Evolutionary conservation across 805 yeast species (phyloP).

Genomic region (Myxozyma melibiosi): DNA sequence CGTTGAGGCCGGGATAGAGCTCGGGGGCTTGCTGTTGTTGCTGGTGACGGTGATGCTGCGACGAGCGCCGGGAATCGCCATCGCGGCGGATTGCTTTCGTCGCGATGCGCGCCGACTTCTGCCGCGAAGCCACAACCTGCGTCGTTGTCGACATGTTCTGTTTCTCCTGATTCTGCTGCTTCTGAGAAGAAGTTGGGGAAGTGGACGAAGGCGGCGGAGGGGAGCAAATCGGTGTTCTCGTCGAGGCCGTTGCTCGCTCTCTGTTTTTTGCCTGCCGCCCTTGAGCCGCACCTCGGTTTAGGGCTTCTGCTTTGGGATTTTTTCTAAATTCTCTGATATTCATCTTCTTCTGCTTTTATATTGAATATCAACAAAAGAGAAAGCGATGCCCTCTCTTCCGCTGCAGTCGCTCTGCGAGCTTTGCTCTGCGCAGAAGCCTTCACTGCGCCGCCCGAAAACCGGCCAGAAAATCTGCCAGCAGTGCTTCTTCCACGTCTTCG

Average conservation of each 20-base stretch:
- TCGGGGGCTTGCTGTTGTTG: conserved; percentile 39
- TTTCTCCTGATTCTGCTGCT: background rate
- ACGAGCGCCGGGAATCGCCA: background rate
- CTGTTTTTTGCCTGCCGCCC: too few relatives aligned
- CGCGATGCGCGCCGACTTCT: conserved; percentile 27
- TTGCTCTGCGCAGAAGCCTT: conserved; percentile 80
- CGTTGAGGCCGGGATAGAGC: conserved; percentile 83
- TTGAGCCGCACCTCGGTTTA: conserved; percentile 6
- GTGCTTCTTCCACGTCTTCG: conserved; percentile 89
- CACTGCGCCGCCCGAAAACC: conserved; percentile 89
- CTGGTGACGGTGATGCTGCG: background rate
- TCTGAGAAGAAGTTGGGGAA: background rate
- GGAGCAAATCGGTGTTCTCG: too few relatives aligned
- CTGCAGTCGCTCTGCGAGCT: conserved; percentile 64
- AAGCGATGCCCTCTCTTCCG: background rate
- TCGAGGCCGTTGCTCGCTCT: too few relatives aligned
- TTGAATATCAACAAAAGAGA: background rate
- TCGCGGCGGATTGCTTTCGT: conserved; percentile 16
- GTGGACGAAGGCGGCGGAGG: background rate
- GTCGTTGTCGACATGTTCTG: background rate
- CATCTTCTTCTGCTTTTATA: background rate
- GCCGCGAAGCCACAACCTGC: conserved; percentile 13
- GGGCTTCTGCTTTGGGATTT: too few relatives aligned
- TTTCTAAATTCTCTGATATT: background rate
- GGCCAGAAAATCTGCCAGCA: conserved; percentile 84